phyloP scores from a whole-genome alignment of 441 rosid species.

The Croton setiger region DNA sequence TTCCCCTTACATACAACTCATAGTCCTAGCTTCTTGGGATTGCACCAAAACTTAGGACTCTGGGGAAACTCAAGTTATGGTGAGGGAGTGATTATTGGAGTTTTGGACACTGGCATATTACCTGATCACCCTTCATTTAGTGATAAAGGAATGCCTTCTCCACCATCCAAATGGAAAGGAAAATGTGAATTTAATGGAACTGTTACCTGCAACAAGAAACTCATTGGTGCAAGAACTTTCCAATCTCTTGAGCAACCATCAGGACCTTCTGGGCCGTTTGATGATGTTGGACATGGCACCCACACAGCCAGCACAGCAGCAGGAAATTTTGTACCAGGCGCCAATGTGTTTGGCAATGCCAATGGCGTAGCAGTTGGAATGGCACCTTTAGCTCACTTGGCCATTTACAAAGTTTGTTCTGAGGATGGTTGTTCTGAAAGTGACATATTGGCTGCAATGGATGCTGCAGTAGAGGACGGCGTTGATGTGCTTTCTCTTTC shows the following conservation, averaged over 20 bases:
- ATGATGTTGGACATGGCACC: slow-evolving; percentile 66
- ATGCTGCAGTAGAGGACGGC: slow-evolving; percentile 63
- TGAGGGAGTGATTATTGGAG: slow-evolving; percentile 47
- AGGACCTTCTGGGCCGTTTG: slow-evolving; percentile 27
- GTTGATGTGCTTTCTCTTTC: slow-evolving; percentile 68
- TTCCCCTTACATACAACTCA: slow-evolving; percentile 42
- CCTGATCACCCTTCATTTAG: slow-evolving; percentile 56
- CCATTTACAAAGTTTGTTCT: slow-evolving; percentile 61
- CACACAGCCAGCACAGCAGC: slow-evolving; percentile 83
- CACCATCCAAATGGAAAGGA: slow-evolving; percentile 62
- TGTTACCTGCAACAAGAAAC: slow-evolving; percentile 45
- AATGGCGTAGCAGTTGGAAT: slow-evolving; percentile 81
- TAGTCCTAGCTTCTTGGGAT: slow-evolving; percentile 46
- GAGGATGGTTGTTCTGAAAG: slow-evolving; percentile 41
- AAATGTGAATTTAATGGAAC: slow-evolving; percentile 41
- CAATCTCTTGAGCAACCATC: not conserved
- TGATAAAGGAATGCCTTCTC: slow-evolving; percentile 42
- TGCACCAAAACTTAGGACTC: slow-evolving; percentile 33
- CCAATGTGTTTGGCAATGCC: slow-evolving; percentile 57
- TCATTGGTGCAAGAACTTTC: slow-evolving; percentile 47
- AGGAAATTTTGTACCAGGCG: slow-evolving; percentile 50
- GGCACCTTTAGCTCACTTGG: slow-evolving; percentile 76
- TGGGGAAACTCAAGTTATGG: slow-evolving; percentile 43
- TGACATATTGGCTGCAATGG: slow-evolving; percentile 54
- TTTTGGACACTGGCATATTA: slow-evolving; percentile 46